A percentile compares a stretch with the other conserved stretches of the same genome.
Evolutionary conservation across 2,329 filamentous ascomycete species (phyloP).

Genomic region (Chaetoscypha palmicola): DNA sequence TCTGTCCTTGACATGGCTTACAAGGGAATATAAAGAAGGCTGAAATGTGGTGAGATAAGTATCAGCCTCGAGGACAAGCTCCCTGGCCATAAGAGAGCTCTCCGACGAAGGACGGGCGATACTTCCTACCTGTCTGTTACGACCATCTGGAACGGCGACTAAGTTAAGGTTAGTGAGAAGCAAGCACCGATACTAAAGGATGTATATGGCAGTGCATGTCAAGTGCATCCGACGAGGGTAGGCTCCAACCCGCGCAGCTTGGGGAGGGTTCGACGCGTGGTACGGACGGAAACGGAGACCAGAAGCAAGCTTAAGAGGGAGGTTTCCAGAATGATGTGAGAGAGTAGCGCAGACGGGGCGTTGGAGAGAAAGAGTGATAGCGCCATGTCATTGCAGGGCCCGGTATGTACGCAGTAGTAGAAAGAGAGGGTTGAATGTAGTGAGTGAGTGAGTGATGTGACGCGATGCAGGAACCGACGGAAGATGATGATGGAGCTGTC

Average conservation of each 20-base stretch:
- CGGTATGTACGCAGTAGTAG: neutral
- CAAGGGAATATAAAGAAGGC: slow-evolving; percentile 17
- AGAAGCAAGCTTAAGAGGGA: too few relatives aligned
- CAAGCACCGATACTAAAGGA: slow-evolving; percentile 10
- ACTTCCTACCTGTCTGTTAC: neutral
- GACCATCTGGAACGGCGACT: neutral
- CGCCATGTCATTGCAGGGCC: neutral
- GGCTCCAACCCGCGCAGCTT: neutral
- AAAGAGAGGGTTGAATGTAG: neutral
- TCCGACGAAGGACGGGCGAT: neutral
- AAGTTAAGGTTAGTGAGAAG: slow-evolving; percentile 5
- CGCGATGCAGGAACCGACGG: neutral
- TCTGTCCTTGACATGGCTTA: slow-evolving; percentile 21
- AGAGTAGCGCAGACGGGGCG: slow-evolving; percentile 5
- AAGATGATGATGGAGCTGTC: neutral
- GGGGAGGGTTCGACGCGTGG: slow-evolving; percentile 5
- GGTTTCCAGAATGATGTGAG: slow-evolving; percentile 2
- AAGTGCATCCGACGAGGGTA: neutral
- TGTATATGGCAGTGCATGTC: slow-evolving; percentile 12
- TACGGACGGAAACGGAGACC: neutral
- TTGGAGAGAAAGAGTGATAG: neutral
- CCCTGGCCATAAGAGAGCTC: slow-evolving; percentile 8
- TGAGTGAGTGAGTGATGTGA: neutral
- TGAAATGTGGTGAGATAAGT: slow-evolving; percentile 27
- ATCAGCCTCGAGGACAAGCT: slow-evolving; percentile 24